These are phyloP conservation scores for Xanthoconium separans DNA, from an alignment of 1,284 basidiomycete species.

Conservation along the genomic window DNA sequence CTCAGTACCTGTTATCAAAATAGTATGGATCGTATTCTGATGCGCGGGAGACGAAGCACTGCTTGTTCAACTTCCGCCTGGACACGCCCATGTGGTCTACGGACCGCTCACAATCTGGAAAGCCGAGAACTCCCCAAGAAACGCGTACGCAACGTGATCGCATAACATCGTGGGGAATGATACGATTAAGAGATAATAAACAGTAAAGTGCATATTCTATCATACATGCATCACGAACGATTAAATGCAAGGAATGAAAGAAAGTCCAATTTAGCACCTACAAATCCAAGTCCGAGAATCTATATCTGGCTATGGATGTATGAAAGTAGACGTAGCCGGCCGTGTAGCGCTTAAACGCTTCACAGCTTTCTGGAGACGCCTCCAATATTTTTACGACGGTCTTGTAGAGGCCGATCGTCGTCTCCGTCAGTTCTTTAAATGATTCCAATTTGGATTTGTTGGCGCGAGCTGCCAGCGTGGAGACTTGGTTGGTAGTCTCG, in stretches of 20 bases:
- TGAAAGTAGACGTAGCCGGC: conserved; percentile 25
- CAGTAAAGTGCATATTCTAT: background rate
- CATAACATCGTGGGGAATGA: too few species aligned
- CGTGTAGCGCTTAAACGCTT: conserved; percentile 17
- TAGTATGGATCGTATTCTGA: too few species aligned
- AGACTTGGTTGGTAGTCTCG: conserved; percentile 29
- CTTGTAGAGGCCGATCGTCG: background rate
- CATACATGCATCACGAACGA: background rate
- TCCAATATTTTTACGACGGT: conserved; percentile 20
- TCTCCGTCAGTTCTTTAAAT: too few species aligned
- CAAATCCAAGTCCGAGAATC: conserved; percentile 15
- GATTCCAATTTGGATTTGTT: conserved; percentile 19
- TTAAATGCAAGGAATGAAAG: background rate
- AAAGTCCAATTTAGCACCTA: background rate
- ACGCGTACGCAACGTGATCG: too few species aligned
- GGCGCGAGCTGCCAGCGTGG: conserved; percentile 18
- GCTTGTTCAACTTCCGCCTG: too few species aligned
- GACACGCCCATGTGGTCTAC: too few species aligned
- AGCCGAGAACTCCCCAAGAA: too few species aligned
- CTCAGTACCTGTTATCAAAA: too few species aligned
- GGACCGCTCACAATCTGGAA: too few species aligned
- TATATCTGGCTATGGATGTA: conserved; percentile 17
- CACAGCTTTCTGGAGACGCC: conserved; percentile 11
- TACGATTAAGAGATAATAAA: background rate
- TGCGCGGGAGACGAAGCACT: too few species aligned